Conservation (phyloP, 139 green algal species). For the Tetradesmus lagerheimii region DNA sequence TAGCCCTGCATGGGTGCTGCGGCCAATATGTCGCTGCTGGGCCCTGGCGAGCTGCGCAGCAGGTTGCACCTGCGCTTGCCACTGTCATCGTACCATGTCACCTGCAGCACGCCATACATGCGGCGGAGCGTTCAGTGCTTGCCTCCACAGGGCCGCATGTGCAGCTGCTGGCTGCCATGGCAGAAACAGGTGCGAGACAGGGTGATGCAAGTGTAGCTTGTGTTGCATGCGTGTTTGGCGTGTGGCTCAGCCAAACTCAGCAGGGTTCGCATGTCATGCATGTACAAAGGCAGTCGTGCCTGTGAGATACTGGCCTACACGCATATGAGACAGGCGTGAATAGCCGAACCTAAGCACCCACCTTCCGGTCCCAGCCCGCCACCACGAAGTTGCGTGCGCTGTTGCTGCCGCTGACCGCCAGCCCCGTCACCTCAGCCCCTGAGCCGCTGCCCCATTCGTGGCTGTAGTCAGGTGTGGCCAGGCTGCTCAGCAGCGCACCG, state of each 20-base stretch:
- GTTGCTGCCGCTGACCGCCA: slow-evolving; percentile 17
- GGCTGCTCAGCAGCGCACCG: slow-evolving; percentile 22
- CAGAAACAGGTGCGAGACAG: too few species aligned
- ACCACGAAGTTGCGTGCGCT: neutral
- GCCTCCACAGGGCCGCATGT: too few species aligned
- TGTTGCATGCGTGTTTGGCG: too few species aligned
- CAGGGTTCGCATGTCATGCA: neutral
- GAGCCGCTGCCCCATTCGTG: slow-evolving; percentile 9
- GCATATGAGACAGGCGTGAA: too few species aligned
- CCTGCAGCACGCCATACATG: too few species aligned
- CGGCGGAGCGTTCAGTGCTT: too few species aligned
- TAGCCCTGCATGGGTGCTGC: slow-evolving; percentile 25
- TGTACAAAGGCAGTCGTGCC: too few species aligned
- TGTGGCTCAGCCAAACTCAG: neutral
- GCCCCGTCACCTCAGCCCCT: slow-evolving; percentile 27
- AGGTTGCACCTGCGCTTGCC: neutral
- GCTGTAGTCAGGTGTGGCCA: neutral
- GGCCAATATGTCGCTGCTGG: slow-evolving; percentile 12
- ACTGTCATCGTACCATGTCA: slow-evolving; percentile 36
- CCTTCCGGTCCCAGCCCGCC: slow-evolving; percentile 38
- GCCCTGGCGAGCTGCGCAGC: slow-evolving; percentile 2
- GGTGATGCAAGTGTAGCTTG: too few species aligned
- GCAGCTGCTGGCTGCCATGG: too few species aligned
- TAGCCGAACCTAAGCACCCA: neutral
- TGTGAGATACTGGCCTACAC: neutral